Conservation (phyloP, 208 protist genomes). For the Spongospora subterranea region DNA sequence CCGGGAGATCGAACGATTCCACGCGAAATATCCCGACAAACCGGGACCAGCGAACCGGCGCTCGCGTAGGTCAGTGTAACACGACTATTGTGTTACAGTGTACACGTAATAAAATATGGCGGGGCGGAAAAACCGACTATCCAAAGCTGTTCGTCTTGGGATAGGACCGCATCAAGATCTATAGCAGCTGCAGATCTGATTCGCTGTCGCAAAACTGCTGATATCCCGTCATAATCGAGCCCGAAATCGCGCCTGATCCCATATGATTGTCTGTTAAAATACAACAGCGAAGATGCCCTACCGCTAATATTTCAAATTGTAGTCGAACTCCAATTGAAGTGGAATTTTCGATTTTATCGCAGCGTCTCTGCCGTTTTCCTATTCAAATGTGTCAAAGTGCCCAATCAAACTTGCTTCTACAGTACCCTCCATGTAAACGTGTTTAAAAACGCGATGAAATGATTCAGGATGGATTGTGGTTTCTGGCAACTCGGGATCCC, state of each 20-base stretch:
- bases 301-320: not conserved
- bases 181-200: not conserved
- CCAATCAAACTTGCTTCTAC: not conserved
- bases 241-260: not conserved
- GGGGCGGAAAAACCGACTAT: too few species aligned
- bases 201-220: not conserved
- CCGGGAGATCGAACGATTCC: not conserved
- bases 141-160: not conserved
- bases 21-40: not conserved
- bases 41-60: too few species aligned
- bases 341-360: not conserved
- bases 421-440: not conserved
- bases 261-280: not conserved
- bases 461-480: not conserved
- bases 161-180: not conserved
- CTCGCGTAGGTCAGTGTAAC: too few species aligned
- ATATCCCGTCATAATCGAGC: conserved; percentile 9
- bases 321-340: not conserved
- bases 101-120: too few species aligned
- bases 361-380: not conserved
- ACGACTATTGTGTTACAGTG: too few species aligned
- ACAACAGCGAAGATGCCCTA: not conserved
- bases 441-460: not conserved
- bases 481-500: not conserved
- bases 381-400: not conserved